Base-by-base conservation (phyloP, 106 monocot genomes). In the Triglochin maritima region DNA sequence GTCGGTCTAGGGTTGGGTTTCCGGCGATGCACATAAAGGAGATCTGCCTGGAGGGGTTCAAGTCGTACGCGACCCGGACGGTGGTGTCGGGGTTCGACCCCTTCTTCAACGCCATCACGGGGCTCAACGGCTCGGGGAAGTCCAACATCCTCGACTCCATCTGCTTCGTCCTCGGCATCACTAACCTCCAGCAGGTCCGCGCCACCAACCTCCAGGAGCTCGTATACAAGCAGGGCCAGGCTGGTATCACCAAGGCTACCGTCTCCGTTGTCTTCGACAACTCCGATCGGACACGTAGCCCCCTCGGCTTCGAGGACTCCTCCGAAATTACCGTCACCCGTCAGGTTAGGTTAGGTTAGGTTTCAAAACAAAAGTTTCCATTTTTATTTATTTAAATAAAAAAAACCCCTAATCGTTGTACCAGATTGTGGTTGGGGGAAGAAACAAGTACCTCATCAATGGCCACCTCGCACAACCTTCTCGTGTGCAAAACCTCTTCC, bases 181-280 rank as follows among this genome's bases (percentile, higher is more conserved):
- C 90, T 45, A 90, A 95, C 63, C 90, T 96, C 43, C 90, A 89
- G 82, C 87, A 96, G 81, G 95, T 96, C 55, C 81, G 90, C 6
- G 95, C 90, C 44, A 66, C 85, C 14, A 90, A 81, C 15, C 87
- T 96, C 65, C 95, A 96, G 80, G 95, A 90, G 69, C 83, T 96
- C 59, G 90, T 96, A 7, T 96, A 96, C 80, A 96, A 96, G 78
- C 95, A 90, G 77, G 95, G 95, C 52, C 95, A 96, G 87, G 95
- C 95, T 6, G 95, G 95, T 10, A 86, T 96, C 44, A 96, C 95
- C 57, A 87, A 88, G 79, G 95, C 95, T 46, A 96, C 95, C 2
- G 95, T 96, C 10, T 96, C 95, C 3, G 67, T 96, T 67, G 85
- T 91, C 44, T 96, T 96, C 65, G 95, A 90, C 64, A 96, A 96